Evolutionary conservation across 345 rosid genomes (phyloP).

Genomic region (Lepidium sativum): DNA sequence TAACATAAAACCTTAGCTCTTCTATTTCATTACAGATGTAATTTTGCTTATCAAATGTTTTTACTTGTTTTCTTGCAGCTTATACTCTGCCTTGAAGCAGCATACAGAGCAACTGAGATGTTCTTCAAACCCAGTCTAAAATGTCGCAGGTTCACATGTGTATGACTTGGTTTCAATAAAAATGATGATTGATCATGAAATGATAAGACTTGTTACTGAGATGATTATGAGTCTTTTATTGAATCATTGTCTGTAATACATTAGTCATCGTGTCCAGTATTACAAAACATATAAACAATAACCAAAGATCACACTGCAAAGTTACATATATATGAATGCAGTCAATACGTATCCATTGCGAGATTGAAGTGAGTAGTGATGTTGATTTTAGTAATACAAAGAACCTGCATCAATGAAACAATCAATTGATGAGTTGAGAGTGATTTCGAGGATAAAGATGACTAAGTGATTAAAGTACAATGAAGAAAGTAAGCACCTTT

Average conservation of each 20-base stretch:
- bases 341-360: background rate
- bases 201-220: conserved; percentile 4
- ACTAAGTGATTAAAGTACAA: background rate
- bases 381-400: conserved; percentile 22
- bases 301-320: conserved; percentile 8
- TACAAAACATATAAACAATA: conserved; percentile 11
- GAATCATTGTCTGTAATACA: conserved; percentile 1
- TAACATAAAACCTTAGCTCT: background rate
- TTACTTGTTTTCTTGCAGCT: conserved; percentile 31
- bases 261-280: conserved; percentile 1
- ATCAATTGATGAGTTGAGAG: background rate
- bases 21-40: background rate
- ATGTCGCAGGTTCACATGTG: background rate
- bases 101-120: background rate
- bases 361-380: conserved; percentile 1
- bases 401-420: conserved; percentile 22
- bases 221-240: background rate
- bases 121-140: background rate
- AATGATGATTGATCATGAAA: background rate
- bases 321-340: background rate
- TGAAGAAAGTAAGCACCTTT: conserved; percentile 41
- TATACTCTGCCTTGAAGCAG: conserved; percentile 45
- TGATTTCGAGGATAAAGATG: background rate
- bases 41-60: background rate
- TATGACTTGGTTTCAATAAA: conserved; percentile 7